Evolutionary conservation across 31 red algal species (phyloP).

Genomic region (Asparagopsis taxiformis): DNA sequence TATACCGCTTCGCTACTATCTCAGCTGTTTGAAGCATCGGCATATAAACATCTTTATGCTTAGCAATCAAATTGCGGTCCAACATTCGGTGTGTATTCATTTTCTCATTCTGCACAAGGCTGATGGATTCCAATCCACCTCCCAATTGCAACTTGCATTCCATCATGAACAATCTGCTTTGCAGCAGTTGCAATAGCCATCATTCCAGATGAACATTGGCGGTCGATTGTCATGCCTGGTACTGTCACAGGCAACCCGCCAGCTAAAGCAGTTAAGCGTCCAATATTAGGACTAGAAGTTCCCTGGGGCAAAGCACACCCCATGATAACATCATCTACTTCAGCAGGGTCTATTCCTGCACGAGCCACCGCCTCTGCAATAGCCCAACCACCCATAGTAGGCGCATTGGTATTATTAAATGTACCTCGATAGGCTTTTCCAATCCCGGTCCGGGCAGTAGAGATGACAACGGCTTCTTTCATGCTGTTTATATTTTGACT

Average conservation of each 20-base stretch:
- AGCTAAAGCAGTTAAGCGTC: not conserved
- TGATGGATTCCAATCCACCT: too few relatives aligned
- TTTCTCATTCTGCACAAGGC: not conserved
- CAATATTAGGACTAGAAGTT: not conserved
- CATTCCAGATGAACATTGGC: not conserved
- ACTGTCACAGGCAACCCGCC: not conserved
- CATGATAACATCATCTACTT: not conserved
- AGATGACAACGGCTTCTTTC: slow-evolving; percentile 2
- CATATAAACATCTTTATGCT: not conserved
- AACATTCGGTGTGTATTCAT: too few relatives aligned
- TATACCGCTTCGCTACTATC: not conserved
- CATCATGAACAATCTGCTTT: not conserved
- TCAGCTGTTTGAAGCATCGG: not conserved
- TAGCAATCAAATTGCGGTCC: not conserved
- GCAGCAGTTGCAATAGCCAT: not conserved
- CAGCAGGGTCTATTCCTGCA: not conserved
- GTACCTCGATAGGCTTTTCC: not conserved
- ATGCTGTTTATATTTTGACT: too few relatives aligned
- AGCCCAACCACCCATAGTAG: not conserved
- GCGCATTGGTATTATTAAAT: not conserved
- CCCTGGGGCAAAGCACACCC: not conserved
- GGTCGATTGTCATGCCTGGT: not conserved
- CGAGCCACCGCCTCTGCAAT: not conserved
- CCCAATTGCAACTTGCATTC: too few relatives aligned
- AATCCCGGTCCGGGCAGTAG: not conserved